Percentiles rank a stretch among this genome's conserved stretches.
These are phyloP conservation scores for Penicillium paxilli DNA, from an alignment of 495 filamentous ascomycete species.

Conservation along the genomic window DNA sequence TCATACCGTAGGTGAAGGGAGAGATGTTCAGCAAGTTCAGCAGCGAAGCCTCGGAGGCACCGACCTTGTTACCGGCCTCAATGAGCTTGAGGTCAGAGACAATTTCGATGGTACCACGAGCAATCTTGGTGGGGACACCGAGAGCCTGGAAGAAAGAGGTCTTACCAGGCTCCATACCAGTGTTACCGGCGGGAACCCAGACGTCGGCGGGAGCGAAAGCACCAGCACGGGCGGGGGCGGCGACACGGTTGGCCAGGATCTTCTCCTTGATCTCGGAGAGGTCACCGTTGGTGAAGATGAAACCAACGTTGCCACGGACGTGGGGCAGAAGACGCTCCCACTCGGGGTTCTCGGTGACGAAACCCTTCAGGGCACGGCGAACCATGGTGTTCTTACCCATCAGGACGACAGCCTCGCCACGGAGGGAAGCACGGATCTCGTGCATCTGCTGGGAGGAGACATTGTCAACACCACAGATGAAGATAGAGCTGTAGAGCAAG, in stretches of 20 bases:
- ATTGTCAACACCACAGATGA: conserved; percentile 97
- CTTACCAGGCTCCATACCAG: conserved; percentile 99
- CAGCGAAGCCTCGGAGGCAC: conserved; percentile 95
- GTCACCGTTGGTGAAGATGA: conserved; percentile 98
- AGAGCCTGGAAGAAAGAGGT: conserved; percentile 99
- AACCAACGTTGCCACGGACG: conserved; percentile 97
- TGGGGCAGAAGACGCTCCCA: conserved; percentile 95
- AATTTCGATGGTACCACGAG: conserved; percentile 99
- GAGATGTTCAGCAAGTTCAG: conserved; percentile 99
- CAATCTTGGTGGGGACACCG: conserved; percentile 99
- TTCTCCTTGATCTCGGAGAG: conserved; percentile 89
- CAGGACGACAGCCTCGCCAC: conserved; percentile 86
- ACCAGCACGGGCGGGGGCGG: conserved; percentile 95
- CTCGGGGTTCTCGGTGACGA: conserved; percentile 86
- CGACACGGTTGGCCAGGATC: conserved; percentile 95
- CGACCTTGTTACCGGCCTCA: conserved; percentile 90
- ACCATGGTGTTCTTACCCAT: conserved; percentile 99
- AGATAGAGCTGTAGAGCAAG: conserved; percentile 65
- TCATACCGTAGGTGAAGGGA: conserved; percentile 99
- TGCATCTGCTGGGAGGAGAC: conserved; percentile 99
- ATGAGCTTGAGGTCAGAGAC: conserved; percentile 96
- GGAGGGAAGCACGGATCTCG: conserved; percentile 91
- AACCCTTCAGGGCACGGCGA: conserved; percentile 95
- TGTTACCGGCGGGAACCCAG: conserved; percentile 95
- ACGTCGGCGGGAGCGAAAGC: conserved; percentile 89